Conservation (phyloP, 2,329 filamentous ascomycete genomes). For the Cordyceps tenuipes region DNA sequence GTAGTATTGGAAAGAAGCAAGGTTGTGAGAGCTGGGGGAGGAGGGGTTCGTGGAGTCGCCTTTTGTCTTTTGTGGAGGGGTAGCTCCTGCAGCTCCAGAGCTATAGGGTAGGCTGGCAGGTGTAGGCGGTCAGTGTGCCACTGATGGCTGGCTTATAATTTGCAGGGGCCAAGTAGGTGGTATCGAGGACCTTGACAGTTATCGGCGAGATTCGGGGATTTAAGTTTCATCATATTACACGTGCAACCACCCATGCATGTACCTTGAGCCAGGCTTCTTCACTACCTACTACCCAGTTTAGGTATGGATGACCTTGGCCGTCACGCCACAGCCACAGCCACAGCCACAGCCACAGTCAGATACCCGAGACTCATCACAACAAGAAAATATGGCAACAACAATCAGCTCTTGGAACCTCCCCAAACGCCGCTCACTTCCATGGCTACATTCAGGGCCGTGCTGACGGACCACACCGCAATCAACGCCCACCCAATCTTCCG, state of each 20-base stretch:
- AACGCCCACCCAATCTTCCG: constrained; percentile 72
- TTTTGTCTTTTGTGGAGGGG: neutral
- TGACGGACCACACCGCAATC: constrained; percentile 71
- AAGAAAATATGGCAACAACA: neutral
- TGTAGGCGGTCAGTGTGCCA: neutral
- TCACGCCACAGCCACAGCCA: too few relatives aligned
- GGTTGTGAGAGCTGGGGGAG: neutral
- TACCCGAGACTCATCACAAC: too few relatives aligned
- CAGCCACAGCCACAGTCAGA: too few relatives aligned
- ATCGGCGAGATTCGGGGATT: too few relatives aligned
- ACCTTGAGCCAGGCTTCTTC: too few relatives aligned
- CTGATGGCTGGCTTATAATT: neutral
- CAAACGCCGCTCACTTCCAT: constrained; percentile 62
- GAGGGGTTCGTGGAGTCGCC: neutral
- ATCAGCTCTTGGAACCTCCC: constrained; percentile 20
- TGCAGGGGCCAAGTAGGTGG: too few relatives aligned
- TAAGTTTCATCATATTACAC: too few relatives aligned
- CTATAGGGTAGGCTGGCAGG: neutral
- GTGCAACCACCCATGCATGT: too few relatives aligned
- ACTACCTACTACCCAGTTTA: too few relatives aligned
- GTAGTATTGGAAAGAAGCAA: neutral
- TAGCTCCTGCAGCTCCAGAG: neutral
- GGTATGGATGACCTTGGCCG: too few relatives aligned
- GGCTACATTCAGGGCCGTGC: constrained; percentile 72
- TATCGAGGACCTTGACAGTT: too few relatives aligned